Evolutionary conservation across 1,139 yeast species (phyloP).

Genomic region (Protomyces macrosporus): DNA sequence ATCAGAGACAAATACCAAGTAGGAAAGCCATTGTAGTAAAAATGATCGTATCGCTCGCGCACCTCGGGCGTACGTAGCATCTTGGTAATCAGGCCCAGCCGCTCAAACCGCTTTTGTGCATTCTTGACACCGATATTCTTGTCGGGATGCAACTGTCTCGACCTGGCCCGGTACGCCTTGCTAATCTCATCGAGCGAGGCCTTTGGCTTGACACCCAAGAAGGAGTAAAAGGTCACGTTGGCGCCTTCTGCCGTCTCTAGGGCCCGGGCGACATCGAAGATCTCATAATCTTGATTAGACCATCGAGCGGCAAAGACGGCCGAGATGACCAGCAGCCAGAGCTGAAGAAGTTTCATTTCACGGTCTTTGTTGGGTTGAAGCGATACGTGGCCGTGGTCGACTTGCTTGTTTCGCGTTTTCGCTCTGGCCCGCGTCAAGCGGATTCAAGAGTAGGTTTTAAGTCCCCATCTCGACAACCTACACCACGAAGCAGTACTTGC

Average conservation of each 20-base stretch:
- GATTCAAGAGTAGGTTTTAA: too few relatives aligned
- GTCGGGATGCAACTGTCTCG: slow-evolving; percentile 79
- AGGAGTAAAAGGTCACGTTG: slow-evolving; percentile 61
- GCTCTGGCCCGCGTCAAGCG: too few relatives aligned
- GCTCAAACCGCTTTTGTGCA: slow-evolving; percentile 56
- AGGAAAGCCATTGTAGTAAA: slow-evolving; percentile 81
- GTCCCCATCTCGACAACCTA: too few relatives aligned
- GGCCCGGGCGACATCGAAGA: slow-evolving; percentile 68
- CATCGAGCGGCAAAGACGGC: slow-evolving; percentile 19
- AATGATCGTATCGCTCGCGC: slow-evolving; percentile 78
- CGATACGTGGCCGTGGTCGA: too few relatives aligned
- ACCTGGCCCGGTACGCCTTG: slow-evolving; percentile 65
- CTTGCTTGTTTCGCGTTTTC: too few relatives aligned
- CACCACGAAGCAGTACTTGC: too few relatives aligned
- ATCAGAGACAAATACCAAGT: slow-evolving; percentile 43
- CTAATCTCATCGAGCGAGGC: slow-evolving; percentile 60
- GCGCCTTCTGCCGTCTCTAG: slow-evolving; percentile 59
- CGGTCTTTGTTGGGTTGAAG: neutral
- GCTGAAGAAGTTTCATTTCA: neutral
- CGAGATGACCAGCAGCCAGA: slow-evolving; percentile 1
- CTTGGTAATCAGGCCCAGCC: slow-evolving; percentile 68
- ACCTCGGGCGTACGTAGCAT: slow-evolving; percentile 56
- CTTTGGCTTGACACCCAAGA: slow-evolving; percentile 52
- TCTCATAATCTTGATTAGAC: slow-evolving; percentile 40
- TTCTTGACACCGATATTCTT: slow-evolving; percentile 48